These are phyloP conservation scores for Citrus sp. DNA, from an alignment of 345 rosid species.

Conservation along the genomic window DNA sequence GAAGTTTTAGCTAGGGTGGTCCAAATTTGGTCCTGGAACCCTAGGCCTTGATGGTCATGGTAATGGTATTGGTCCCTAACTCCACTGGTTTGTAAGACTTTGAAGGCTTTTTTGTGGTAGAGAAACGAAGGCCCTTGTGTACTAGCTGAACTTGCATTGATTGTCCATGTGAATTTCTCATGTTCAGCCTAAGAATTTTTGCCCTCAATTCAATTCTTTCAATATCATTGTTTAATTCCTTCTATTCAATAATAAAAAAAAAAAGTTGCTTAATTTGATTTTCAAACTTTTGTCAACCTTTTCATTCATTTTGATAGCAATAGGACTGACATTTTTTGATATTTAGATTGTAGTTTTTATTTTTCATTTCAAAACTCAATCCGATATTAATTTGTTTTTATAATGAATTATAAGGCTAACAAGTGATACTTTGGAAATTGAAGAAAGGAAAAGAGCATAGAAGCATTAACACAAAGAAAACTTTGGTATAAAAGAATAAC, in stretches of 20 bases:
- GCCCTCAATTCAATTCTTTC: background rate
- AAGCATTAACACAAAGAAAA: no score
- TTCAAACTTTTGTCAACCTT: no score
- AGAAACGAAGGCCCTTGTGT: background rate
- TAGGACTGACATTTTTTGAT: background rate
- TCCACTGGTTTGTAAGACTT: background rate
- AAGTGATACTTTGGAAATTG: background rate
- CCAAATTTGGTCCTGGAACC: slow-evolving; percentile 23
- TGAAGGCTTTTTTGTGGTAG: background rate
- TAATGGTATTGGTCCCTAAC: slow-evolving; percentile 24
- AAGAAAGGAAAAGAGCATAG: background rate
- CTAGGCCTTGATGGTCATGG: slow-evolving; percentile 7
- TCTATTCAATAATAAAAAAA: no score
- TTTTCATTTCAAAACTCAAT: no score
- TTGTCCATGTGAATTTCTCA: slow-evolving; percentile 28
- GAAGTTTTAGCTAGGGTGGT: slow-evolving; percentile 10
- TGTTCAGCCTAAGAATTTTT: background rate
- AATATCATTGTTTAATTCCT: no score
- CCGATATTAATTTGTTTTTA: background rate
- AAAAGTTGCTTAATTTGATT: no score
- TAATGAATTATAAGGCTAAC: background rate
- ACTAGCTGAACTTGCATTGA: background rate
- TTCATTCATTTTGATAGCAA: background rate
- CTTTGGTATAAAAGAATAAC: no score
- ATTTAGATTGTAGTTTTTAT: no score